Evolutionary conservation across 768 basidiomycete genomes (phyloP).

Genomic region (Calocera viscosa): DNA sequence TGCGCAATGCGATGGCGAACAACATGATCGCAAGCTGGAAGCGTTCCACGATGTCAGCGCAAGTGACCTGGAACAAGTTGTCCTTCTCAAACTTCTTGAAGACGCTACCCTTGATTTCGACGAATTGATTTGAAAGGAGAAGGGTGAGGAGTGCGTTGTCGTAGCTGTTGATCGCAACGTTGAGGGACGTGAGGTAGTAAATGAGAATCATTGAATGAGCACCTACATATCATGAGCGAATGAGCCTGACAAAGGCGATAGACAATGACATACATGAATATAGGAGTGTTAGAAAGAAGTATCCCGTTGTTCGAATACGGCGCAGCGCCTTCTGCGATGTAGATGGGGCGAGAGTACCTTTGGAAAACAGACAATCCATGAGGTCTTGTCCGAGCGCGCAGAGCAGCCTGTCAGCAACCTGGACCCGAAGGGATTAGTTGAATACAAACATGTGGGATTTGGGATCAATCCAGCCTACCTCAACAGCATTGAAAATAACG

Average conservation of each 20-base stretch:
- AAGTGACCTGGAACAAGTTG: constrained; percentile 95
- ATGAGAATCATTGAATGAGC: constrained; percentile 88
- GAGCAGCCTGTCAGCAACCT: constrained; percentile 93
- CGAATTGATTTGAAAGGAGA: constrained; percentile 94
- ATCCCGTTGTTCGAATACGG: constrained; percentile 68
- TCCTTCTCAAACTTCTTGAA: constrained; percentile 99
- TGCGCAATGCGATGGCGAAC: constrained; percentile 78
- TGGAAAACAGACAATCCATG: constrained; percentile 88
- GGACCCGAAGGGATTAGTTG: no score
- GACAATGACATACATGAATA: constrained; percentile 56
- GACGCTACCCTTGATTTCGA: constrained; percentile 97
- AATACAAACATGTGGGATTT: no score
- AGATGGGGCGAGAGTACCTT: constrained; percentile 58
- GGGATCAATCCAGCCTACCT: no score
- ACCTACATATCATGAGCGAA: constrained; percentile 36
- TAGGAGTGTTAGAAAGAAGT: constrained; percentile 64
- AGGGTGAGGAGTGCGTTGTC: constrained; percentile 90
- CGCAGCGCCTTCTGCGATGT: constrained; percentile 41
- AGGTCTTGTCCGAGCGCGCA: constrained; percentile 97
- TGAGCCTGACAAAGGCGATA: neutral
- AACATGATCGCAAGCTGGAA: constrained; percentile 90
- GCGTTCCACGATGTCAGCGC: constrained; percentile 96
- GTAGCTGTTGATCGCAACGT: constrained; percentile 96
- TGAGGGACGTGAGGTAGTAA: constrained; percentile 86
- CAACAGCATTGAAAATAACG: constrained; percentile 96